A percentile compares a stretch with the other conserved stretches of the same genome.
Evolutionary conservation across 1,139 yeast species (phyloP).

Genomic region (Candida gigantensis): DNA sequence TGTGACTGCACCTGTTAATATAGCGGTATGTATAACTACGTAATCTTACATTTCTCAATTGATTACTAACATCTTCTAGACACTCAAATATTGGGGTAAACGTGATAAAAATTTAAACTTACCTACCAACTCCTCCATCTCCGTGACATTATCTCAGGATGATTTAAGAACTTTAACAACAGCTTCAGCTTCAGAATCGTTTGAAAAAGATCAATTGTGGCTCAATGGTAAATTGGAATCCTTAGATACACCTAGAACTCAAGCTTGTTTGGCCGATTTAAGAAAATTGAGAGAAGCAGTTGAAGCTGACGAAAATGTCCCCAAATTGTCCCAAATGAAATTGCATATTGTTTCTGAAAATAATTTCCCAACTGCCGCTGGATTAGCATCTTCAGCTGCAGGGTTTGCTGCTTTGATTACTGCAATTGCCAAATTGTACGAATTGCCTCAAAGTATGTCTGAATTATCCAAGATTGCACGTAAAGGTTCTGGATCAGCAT

Average conservation of each 20-base stretch:
- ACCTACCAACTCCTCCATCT: conserved; percentile 94
- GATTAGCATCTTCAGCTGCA: conserved; percentile 96
- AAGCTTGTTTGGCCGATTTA: conserved; percentile 77
- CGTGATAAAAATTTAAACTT: conserved; percentile 82
- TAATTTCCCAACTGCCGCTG: conserved; percentile 99
- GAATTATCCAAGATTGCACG: conserved; percentile 93
- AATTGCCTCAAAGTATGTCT: conserved; percentile 77
- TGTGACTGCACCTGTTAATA: conserved; percentile 95
- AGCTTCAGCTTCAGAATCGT: conserved; percentile 65
- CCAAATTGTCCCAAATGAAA: conserved; percentile 63
- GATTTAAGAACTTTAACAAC: conserved; percentile 91
- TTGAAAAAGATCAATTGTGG: conserved; percentile 70
- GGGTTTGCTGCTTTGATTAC: conserved; percentile 95
- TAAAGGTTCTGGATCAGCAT: conserved; percentile 98
- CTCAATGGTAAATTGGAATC: conserved; percentile 77
- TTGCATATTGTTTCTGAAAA: conserved; percentile 88
- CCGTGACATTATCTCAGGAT: conserved; percentile 88
- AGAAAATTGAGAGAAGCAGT: conserved; percentile 61
- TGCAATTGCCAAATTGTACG: conserved; percentile 78
- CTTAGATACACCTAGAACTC: conserved; percentile 67
- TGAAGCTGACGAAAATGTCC: conserved; percentile 54
- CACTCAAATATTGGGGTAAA: conserved; percentile 98
- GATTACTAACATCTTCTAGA: conserved; percentile 40
- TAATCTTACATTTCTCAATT: background rate
- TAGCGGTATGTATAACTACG: conserved; percentile 62